Evolutionary conservation across 2,329 filamentous ascomycete genomes (phyloP), one percentile per base, ranked within the genome.

Genomic region (Plenodomus lindquistii): DNA sequence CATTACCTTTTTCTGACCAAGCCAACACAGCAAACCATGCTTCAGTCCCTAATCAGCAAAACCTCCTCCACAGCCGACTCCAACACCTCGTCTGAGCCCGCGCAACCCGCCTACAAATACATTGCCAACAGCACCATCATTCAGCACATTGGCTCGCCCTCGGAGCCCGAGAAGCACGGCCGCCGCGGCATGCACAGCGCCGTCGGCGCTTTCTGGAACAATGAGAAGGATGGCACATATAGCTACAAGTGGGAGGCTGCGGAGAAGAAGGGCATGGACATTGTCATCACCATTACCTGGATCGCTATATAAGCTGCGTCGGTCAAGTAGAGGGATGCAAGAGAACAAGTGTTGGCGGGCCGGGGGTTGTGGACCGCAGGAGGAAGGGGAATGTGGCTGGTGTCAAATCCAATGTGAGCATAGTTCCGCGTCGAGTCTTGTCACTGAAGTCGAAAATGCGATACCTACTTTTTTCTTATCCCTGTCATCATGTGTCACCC

Each of bases 91-190:
- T 45, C 44, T 24, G 46, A 57, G 3, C 36, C 45, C 38, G 75
- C 79, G 21, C 77, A 83, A 20, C 87, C 89, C 4, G 74, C 79
- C 15, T 96, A 86, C 84, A 97, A 97, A 76, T 97, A 93, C 77
- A 90, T 91, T 62, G 91, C 96, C 77, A 97, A 96, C 81, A 95
- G 90, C 79, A 97, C 93, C 59, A 97, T 97, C 70, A 95, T 97
- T 62, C 93, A 99, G 79, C 93, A 97, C 78, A 80, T 93, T 27
- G 64, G 63, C 36, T 59, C 63, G 17, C 64, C 67, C 29, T 62
- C 65, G 3, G 73, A 70, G 72, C 69, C 71, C 19, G 80, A 81
- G 53, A 86, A 87, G 69, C 87, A 88, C 47, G 93, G 91, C 46
- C 85, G 92, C 59, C 85, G 93, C 58, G 94, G 94, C 57, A 94